Evolutionary conservation across 352 stramenopile species (phyloP).

Genomic region (Globisporangium ultimum): DNA sequence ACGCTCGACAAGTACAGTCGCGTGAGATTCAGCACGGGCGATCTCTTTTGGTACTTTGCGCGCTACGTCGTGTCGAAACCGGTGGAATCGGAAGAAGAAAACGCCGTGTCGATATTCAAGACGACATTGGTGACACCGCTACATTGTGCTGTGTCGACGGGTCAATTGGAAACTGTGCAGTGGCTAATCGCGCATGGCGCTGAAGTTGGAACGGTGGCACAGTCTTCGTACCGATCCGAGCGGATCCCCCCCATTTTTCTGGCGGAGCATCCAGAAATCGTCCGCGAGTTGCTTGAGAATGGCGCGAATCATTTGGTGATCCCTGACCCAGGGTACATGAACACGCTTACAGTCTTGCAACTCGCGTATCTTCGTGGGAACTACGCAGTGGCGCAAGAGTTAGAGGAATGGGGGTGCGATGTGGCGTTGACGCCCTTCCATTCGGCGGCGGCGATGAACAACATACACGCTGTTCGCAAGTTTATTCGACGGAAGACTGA

Average conservation of each 20-base stretch:
- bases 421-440: slow-evolving; percentile 81
- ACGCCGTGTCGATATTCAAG: slow-evolving; percentile 73
- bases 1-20: slow-evolving; percentile 76
- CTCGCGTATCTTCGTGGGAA: slow-evolving; percentile 76
- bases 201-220: slow-evolving; percentile 41
- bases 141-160: slow-evolving; percentile 73
- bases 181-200: slow-evolving; percentile 69
- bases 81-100: slow-evolving; percentile 48
- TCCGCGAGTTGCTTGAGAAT: slow-evolving; percentile 56
- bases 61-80: slow-evolving; percentile 64
- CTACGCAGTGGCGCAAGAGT: slow-evolving; percentile 66
- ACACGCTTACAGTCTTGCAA: slow-evolving; percentile 77
- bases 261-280: slow-evolving; percentile 60
- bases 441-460: slow-evolving; percentile 52
- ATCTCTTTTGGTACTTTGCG: slow-evolving; percentile 82
- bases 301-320: slow-evolving; percentile 64
- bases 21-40: slow-evolving; percentile 74
- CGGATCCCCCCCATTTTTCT: slow-evolving; percentile 76
- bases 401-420: slow-evolving; percentile 79
- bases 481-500: slow-evolving; percentile 57
- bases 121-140: slow-evolving; percentile 80
- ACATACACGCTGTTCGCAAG: slow-evolving; percentile 52
- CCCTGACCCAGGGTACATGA: slow-evolving; percentile 75
- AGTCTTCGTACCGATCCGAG: slow-evolving; percentile 69
- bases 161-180: slow-evolving; percentile 59